A percentile compares a stretch with the other conserved stretches of the same genome.
These are phyloP conservation scores for Nannochloris sp. DNA, from an alignment of 139 green algal species.

Conservation along the genomic window DNA sequence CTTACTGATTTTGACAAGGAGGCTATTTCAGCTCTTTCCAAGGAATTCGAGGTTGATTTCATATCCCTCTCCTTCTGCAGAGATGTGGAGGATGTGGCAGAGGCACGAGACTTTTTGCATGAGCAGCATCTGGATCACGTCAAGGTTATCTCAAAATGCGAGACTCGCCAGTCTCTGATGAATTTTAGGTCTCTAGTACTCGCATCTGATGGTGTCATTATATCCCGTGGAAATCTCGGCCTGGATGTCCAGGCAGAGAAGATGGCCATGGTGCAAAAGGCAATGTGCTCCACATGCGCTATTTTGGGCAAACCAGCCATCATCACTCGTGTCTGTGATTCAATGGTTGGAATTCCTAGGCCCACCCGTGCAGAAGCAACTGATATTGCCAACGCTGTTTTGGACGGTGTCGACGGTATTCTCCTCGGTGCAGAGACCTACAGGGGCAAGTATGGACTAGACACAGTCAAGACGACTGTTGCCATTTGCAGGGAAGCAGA, in stretches of 20 bases:
- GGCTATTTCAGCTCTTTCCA: slow-evolving; percentile 16
- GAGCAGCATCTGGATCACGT: slow-evolving; percentile 49
- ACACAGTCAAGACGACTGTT: slow-evolving; percentile 64
- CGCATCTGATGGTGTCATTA: slow-evolving; percentile 75
- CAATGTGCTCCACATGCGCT: slow-evolving; percentile 60
- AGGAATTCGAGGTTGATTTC: slow-evolving; percentile 59
- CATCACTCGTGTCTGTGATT: slow-evolving; percentile 82
- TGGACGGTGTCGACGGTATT: slow-evolving; percentile 86
- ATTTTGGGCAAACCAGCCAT: slow-evolving; percentile 78
- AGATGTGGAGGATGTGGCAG: slow-evolving; percentile 53
- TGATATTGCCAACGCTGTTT: slow-evolving; percentile 79
- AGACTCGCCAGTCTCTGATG: slow-evolving; percentile 58
- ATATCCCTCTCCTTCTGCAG: slow-evolving; percentile 48
- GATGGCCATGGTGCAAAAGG: slow-evolving; percentile 77
- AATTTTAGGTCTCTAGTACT: slow-evolving; percentile 67
- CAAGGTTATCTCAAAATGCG: slow-evolving; percentile 79
- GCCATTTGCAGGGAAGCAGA: slow-evolving; percentile 53
- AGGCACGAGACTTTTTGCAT: slow-evolving; percentile 64
- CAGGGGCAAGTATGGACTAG: slow-evolving; percentile 59
- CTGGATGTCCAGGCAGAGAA: slow-evolving; percentile 82
- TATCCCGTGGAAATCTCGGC: slow-evolving; percentile 79
- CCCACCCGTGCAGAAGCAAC: slow-evolving; percentile 86
- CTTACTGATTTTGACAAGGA: slow-evolving; percentile 67
- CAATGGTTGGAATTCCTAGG: slow-evolving; percentile 72
- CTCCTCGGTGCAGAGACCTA: slow-evolving; percentile 78